Percentiles rank a stretch among this genome's conserved stretches.
Evolutionary conservation across 2,329 filamentous ascomycete genomes (phyloP).

Genomic region (Rhinocladiella similis): DNA sequence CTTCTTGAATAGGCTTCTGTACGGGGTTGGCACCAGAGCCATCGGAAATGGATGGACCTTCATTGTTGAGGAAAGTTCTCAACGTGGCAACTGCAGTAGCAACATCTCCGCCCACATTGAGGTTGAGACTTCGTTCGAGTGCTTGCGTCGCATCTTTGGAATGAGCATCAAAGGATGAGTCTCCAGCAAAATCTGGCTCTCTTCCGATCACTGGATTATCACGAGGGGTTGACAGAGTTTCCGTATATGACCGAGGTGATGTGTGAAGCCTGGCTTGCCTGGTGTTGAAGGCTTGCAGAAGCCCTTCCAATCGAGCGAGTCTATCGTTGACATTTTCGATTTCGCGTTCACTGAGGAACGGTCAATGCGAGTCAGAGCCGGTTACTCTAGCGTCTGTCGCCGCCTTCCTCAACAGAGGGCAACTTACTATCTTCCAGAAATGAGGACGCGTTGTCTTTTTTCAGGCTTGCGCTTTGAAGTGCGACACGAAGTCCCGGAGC

Average conservation of each 20-base stretch:
- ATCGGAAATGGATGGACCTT: not conserved
- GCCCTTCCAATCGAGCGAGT: constrained; percentile 49
- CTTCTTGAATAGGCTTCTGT: constrained; percentile 5
- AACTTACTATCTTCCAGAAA: constrained; percentile 44
- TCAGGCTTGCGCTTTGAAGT: constrained; percentile 40
- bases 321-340: constrained; percentile 55
- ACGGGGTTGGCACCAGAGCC: not conserved
- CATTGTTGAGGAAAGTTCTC: constrained; percentile 9
- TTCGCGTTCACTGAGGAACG: constrained; percentile 46
- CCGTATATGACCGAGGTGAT: constrained; percentile 7
- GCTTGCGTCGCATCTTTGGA: constrained; percentile 42
- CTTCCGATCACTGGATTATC: constrained; percentile 31
- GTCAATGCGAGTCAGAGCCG: constrained; percentile 1
- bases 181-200: constrained; percentile 48
- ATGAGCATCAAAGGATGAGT: constrained; percentile 50
- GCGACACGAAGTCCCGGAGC: constrained; percentile 38
- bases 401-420: too few relatives aligned
- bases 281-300: constrained; percentile 39
- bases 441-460: constrained; percentile 41
- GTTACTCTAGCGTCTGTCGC: too few relatives aligned
- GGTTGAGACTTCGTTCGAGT: constrained; percentile 14
- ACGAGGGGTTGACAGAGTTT: constrained; percentile 22
- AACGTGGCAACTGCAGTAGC: constrained; percentile 14
- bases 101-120: constrained; percentile 6
- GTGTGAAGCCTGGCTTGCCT: constrained; percentile 27